These are phyloP conservation scores for Solanum ossicruentum DNA, from an alignment of 257 asterid genomes.

Conservation along the genomic window DNA sequence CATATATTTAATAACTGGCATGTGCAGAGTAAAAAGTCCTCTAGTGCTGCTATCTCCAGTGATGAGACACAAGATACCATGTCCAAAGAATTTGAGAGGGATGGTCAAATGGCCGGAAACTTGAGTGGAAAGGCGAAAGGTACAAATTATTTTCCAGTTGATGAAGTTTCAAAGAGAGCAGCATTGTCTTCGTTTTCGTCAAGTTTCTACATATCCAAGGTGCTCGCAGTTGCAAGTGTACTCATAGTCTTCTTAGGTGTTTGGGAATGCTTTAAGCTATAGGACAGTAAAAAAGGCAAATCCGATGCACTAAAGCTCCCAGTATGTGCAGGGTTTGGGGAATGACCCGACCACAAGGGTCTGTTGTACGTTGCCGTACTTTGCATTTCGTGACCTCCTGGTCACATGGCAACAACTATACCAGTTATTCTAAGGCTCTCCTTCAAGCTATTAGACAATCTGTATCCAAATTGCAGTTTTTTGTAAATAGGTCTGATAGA, in stretches of 20 bases:
- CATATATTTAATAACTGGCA: not conserved
- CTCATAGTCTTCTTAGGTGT: constrained; percentile 22
- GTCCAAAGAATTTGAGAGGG: not conserved
- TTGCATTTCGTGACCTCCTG: too few relatives aligned
- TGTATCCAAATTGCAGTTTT: not conserved
- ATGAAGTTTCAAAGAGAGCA: not conserved
- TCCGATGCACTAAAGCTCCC: too few relatives aligned
- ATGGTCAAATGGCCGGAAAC: constrained; percentile 1
- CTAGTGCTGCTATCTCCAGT: not conserved
- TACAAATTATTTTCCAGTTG: not conserved
- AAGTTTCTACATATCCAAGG: constrained; percentile 19
- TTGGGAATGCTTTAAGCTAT: constrained; percentile 9
- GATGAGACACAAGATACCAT: constrained; percentile 12
- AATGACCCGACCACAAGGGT: too few relatives aligned
- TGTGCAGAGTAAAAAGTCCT: constrained; percentile 37
- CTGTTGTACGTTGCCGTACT: too few relatives aligned
- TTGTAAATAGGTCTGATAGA: not conserved
- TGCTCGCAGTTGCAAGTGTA: constrained; percentile 26
- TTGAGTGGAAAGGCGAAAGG: not conserved
- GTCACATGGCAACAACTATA: too few relatives aligned
- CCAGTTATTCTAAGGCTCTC: too few relatives aligned
- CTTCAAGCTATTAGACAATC: not conserved
- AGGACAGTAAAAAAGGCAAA: too few relatives aligned
- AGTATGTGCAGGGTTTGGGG: too few relatives aligned
- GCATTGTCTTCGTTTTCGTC: constrained; percentile 2